Base-by-base conservation (phyloP, 83 land plant genomes). In the Diphasiastrum complanatum region DNA sequence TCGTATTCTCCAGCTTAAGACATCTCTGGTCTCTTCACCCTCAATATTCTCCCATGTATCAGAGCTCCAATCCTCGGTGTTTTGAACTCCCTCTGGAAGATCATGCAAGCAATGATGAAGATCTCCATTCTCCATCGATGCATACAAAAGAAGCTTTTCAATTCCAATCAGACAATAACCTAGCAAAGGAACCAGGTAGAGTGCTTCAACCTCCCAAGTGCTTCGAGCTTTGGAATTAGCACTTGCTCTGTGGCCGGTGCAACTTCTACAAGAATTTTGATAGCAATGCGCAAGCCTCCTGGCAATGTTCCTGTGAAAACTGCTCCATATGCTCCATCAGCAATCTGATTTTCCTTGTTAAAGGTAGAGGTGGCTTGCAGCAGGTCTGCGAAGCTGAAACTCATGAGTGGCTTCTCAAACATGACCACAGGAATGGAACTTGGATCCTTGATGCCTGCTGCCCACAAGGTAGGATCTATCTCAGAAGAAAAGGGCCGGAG, bases 391-490 rank as follows among this genome's bases (percentile, higher is more conserved):
- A 91, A 91, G 12, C 89, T 78, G 47, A 84, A 69, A 47, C 82
- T 91, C 62, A 87, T 60, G 72, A 91, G 75, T n/a, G 97, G 97
- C 76, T 91, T 91, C 74, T 87, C 87, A 60, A 91, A 87, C 41
- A 91, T 84, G 4, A 87, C 75, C 12, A 84, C 95, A 0, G 89
- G 87, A 28, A 84, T 93, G 0, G 86, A 73, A 2, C 51, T 75
- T 5, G 95, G 83, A 8, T 64, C 70, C 78, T 71, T 79, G 22
- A 91, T 83, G 40, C 82, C 85, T 5, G 85, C 75, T 1, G 78
- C 90, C 97, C 97, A 91, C 1, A 83, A 71, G 16, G 81, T 68
- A 5, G 97, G 83, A 50, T 91, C 89, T 16, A 85, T 76, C 52
- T 87, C 83, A 51, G 79, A 81, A 0, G 83, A 79, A 26, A 83